Base-by-base conservation (phyloP, 2,329 filamentous ascomycete species). In the Ophiocordyceps camponoti-leonardi region DNA sequence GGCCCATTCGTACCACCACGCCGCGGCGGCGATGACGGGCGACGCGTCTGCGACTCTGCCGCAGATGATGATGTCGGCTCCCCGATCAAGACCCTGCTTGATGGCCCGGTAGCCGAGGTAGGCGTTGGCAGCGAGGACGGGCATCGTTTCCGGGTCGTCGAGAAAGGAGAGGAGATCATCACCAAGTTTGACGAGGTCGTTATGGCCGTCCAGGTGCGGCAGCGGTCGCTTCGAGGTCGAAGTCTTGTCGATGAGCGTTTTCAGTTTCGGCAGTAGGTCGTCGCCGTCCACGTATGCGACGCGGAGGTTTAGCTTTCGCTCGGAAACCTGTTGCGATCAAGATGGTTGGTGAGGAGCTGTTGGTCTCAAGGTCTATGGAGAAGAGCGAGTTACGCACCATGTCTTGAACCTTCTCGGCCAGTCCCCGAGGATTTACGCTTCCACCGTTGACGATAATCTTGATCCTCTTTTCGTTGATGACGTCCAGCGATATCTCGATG, bases 401-500 rank as follows among this genome's bases (percentile, higher is more conserved):
- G 2, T 46, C 44, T 1, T 53, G 46, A 10, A 56, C 49, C 41
- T 51, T 54, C 44, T 67, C 52, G 0, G 71, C 70, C 16, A 79
- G 52, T 0, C 67, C 71, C 47, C 63, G 62, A 0, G 75, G 75
- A 47, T 77, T 72, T 16, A 72, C 62, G 2, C 67, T 71, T 1
- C 75, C 75, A 2, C 74, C 74, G 50, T 78, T 77, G 46, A 75
- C 61, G 33, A 75, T 61, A 13, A 77, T 61, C 48, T 72, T 73
- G 57, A 77, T 76, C 0, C 62, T 53, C 48, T 72, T 67, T 43
- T 67, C 57, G 2, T 54, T 48, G 14, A 58, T 63, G 56, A 49
- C 72, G 18, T 56, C 51, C 3, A 60, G 45, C 0, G 56, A 51
- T 49, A 52, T 47, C 20, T 49, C 43, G 30, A 59, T 46, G 4